phyloP scores from a whole-genome alignment of 192 early-diverging fungal species.

The Haplosporangium gracile region DNA sequence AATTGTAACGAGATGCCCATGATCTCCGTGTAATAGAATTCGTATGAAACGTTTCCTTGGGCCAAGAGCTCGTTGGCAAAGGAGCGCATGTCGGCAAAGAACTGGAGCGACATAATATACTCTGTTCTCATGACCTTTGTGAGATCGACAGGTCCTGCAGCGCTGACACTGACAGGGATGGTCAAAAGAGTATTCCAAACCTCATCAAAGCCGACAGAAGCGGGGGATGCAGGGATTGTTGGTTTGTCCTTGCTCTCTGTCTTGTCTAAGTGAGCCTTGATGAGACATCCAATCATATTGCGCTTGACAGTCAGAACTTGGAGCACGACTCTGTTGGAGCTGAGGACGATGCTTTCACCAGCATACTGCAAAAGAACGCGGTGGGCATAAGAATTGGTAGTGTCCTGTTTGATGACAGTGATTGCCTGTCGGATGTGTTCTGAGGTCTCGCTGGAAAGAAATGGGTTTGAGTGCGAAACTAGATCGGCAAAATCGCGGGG shows the following conservation, averaged over 20 bases:
- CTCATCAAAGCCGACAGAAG: conserved; percentile 45
- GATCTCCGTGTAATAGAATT: conserved; percentile 67
- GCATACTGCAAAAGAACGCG: conserved; percentile 63
- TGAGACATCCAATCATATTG: conserved; percentile 65
- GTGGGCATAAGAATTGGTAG: conserved; percentile 58
- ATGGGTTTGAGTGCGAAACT: conserved; percentile 60
- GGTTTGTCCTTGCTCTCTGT: conserved; percentile 18
- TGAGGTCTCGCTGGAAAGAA: conserved; percentile 63
- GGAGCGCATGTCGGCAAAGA: conserved; percentile 66
- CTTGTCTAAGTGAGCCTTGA: conserved; percentile 31
- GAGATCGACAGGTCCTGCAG: conserved; percentile 39
- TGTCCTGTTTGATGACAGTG: conserved; percentile 50
- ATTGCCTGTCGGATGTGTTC: conserved; percentile 61
- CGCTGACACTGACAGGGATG: conserved; percentile 19
- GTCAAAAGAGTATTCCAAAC: conserved; percentile 58
- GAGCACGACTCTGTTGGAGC: conserved; percentile 66
- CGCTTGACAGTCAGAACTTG: conserved; percentile 65
- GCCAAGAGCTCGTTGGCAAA: conserved; percentile 59
- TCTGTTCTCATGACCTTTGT: conserved; percentile 58
- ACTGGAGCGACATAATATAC: conserved; percentile 68
- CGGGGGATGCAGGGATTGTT: not conserved
- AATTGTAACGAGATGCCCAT: conserved; percentile 70
- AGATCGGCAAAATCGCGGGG: conserved; percentile 62
- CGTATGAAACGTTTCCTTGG: conserved; percentile 61
- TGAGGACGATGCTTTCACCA: conserved; percentile 58